Base-by-base conservation (phyloP, 2,329 filamentous ascomycete species). In the Pseudonectria buxi region DNA sequence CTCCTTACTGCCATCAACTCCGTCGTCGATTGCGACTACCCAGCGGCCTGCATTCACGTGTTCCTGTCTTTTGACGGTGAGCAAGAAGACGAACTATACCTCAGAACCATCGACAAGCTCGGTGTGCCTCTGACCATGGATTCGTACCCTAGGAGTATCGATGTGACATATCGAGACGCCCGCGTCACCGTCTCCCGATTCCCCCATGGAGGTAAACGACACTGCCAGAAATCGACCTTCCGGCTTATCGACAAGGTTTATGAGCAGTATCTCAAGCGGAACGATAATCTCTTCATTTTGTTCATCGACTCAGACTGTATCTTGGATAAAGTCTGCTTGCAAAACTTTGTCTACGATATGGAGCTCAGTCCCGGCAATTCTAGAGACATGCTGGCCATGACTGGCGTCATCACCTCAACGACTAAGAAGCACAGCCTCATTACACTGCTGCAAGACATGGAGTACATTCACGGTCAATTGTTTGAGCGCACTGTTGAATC, bases 261-360 rank as follows among this genome's bases (percentile, higher is more conserved):
- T 59, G 76, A 81, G 33, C 77, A 88, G 37, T 96, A 96, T 47
- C 70, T 95, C 35, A 83, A 82, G 61, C 74, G 79, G 31, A 86
- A 95, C 56, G 90, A 96, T 62, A 86, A 96, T 51, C 68, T 96
- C 0, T 96, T 96, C 58, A 83, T 96, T 35, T 75, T 96, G 10
- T 96, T 96, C 64, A 95, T 96, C 56, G 90, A 96, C 64, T 95
- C 89, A 0, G 90, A 96, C 58, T 96, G 92, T 62, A 92, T 95
- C 43, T 69, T 96, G 32, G 90, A 96, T 65, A 77, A 80, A 39
- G 78, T 89, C 27, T 96, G 90, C 58, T 76, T 96, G 40, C 90
- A 95, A 58, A 96, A 95, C 60, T 96, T 96, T 63, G 86, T 96
- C 67, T 95, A 92, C 62, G 90, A 96, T 58, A 96, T 96, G 92